Evolutionary conservation across 2,329 filamentous ascomycete species (phyloP).

Genomic region (Verticillium klebahnii): DNA sequence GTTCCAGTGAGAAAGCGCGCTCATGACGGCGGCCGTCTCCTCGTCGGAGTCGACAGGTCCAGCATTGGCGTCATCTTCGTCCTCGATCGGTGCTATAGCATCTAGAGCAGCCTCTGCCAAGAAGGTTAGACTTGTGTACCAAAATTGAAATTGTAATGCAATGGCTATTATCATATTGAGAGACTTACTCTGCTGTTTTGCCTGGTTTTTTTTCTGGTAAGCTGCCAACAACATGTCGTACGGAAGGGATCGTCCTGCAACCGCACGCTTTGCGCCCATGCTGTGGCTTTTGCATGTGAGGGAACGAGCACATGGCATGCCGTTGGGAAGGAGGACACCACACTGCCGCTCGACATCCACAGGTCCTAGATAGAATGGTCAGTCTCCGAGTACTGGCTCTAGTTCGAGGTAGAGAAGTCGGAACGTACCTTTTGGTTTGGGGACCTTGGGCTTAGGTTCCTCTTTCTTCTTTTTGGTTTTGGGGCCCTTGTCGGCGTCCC

Average conservation of each 20-base stretch:
- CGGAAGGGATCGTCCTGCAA: slow-evolving; percentile 79
- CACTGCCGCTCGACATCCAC: slow-evolving; percentile 94
- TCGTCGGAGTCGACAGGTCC: slow-evolving; percentile 91
- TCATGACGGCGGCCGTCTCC: slow-evolving; percentile 86
- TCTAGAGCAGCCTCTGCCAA: slow-evolving; percentile 82
- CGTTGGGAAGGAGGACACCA: slow-evolving; percentile 80
- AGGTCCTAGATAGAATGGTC: slow-evolving; percentile 47
- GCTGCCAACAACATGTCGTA: slow-evolving; percentile 88
- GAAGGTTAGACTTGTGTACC: slow-evolving; percentile 9
- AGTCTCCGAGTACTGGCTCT: background rate
- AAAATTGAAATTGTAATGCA: too few species aligned
- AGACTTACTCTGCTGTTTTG: slow-evolving; percentile 85
- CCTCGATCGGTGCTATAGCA: slow-evolving; percentile 84
- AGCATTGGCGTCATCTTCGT: slow-evolving; percentile 75
- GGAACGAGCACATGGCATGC: slow-evolving; percentile 80
- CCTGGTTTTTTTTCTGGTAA: slow-evolving; percentile 97
- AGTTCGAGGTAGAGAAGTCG: background rate
- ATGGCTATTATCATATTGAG: slow-evolving; percentile 1
- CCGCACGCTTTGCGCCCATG: slow-evolving; percentile 91
- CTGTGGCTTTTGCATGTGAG: slow-evolving; percentile 90
- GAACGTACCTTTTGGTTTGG: slow-evolving; percentile 71
- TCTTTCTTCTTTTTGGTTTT: slow-evolving; percentile 96
- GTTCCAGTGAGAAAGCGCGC: slow-evolving; percentile 67
- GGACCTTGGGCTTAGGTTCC: slow-evolving; percentile 75
- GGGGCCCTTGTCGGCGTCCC: slow-evolving; percentile 72